These are phyloP conservation scores for Aeschynomene evenia DNA, from an alignment of 306 rosid genomes.

Conservation along the genomic window DNA sequence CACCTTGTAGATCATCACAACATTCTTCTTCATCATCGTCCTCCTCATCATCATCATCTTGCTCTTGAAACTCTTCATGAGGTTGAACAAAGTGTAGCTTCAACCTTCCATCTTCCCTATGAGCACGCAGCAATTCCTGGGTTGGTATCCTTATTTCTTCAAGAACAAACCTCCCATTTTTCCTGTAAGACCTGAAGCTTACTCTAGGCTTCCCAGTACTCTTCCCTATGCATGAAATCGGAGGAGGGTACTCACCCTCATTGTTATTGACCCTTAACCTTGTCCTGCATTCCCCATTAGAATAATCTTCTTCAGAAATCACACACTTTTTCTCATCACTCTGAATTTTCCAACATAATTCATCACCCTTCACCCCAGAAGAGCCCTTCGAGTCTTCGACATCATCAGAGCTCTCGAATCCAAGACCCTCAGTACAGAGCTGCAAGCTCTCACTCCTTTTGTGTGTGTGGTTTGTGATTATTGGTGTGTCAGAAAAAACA, in stretches of 20 bases:
- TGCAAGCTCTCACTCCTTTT: slow-evolving; percentile 49
- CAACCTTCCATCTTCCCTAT: slow-evolving; percentile 79
- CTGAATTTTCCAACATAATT: slow-evolving; percentile 4
- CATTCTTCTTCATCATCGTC: not conserved
- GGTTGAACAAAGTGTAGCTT: slow-evolving; percentile 62
- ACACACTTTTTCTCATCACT: slow-evolving; percentile 23
- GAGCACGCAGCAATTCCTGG: slow-evolving; percentile 72
- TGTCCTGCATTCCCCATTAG: slow-evolving; percentile 32
- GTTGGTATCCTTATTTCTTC: slow-evolving; percentile 55
- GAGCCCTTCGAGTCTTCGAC: slow-evolving; percentile 52
- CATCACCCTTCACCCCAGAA: not conserved
- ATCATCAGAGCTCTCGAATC: slow-evolving; percentile 70
- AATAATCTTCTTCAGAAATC: not conserved
- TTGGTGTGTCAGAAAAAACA: not conserved
- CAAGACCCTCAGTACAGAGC: slow-evolving; percentile 71
- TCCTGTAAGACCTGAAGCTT: slow-evolving; percentile 61
- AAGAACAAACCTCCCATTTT: slow-evolving; percentile 75
- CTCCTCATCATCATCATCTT: not conserved
- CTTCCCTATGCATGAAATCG: slow-evolving; percentile 71
- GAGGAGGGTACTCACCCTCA: slow-evolving; percentile 71
- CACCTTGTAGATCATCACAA: not conserved
- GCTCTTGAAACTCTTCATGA: slow-evolving; percentile 32
- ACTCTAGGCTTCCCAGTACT: slow-evolving; percentile 69
- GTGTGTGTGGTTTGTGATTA: slow-evolving; percentile 27
- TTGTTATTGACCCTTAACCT: slow-evolving; percentile 41